Evolutionary conservation across 2,329 filamentous ascomycete species (phyloP).

Genomic region (Alternaria rosae): DNA sequence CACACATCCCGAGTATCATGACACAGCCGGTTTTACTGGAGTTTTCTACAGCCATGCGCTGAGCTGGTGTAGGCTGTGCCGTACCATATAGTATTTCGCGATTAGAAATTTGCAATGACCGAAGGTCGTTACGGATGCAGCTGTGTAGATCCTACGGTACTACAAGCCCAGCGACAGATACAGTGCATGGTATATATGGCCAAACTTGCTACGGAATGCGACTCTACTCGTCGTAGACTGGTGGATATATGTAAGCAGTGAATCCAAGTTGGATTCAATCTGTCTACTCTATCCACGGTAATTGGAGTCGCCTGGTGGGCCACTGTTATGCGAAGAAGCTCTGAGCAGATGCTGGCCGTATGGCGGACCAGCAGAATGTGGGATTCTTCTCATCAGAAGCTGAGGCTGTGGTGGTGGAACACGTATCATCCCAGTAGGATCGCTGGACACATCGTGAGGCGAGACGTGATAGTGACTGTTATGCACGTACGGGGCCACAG

Average conservation of each 20-base stretch:
- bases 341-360: neutral
- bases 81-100: neutral
- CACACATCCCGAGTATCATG: neutral
- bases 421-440: neutral
- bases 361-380: neutral
- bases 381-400: neutral
- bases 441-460: neutral
- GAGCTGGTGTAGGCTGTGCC: neutral
- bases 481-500: neutral
- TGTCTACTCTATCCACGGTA: neutral
- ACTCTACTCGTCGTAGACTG: fast-evolving
- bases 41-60: neutral
- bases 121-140: neutral
- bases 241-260: neutral
- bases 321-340: neutral
- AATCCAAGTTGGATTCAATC: neutral
- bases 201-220: neutral
- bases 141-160: neutral
- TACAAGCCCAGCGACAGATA: neutral
- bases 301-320: neutral
- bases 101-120: no score
- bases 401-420: neutral
- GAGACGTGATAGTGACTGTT: neutral
- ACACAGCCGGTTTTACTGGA: neutral
- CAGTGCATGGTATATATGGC: neutral